These are phyloP conservation scores for Epichloe glyceriae DNA, from an alignment of 2,329 filamentous ascomycete species.

Conservation along the genomic window DNA sequence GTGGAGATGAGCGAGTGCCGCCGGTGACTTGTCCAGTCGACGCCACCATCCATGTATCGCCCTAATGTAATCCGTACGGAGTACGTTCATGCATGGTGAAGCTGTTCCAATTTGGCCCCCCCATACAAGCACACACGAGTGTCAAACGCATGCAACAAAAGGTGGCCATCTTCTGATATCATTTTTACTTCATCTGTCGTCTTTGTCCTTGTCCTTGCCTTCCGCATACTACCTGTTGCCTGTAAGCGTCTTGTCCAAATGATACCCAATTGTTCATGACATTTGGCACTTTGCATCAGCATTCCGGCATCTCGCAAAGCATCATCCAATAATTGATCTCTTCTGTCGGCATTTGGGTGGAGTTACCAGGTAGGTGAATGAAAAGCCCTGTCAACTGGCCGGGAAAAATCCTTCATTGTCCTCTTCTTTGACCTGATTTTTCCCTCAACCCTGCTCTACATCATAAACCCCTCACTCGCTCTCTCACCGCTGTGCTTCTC, in stretches of 20 bases:
- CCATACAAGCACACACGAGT: neutral
- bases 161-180: neutral
- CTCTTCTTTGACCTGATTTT: neutral
- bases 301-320: neutral
- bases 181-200: neutral
- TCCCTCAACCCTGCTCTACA: neutral
- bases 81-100: slow-evolving; percentile 9
- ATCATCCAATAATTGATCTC: neutral
- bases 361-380: neutral
- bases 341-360: neutral
- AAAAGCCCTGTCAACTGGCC: neutral
- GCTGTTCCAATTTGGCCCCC: slow-evolving; percentile 17
- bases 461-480: neutral
- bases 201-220: neutral
- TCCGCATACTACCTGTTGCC: neutral
- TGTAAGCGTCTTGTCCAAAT: neutral
- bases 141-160: neutral
- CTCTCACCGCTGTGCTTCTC: neutral
- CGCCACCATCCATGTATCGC: slow-evolving; percentile 19
- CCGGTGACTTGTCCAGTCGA: slow-evolving; percentile 9
- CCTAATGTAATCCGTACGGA: slow-evolving; percentile 16
- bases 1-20: slow-evolving; percentile 1
- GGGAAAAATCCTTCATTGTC: neutral
- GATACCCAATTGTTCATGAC: neutral
- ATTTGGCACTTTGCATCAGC: neutral